Conservation (phyloP, 2,329 filamentous ascomycete species). For the Didymella lethalis region DNA sequence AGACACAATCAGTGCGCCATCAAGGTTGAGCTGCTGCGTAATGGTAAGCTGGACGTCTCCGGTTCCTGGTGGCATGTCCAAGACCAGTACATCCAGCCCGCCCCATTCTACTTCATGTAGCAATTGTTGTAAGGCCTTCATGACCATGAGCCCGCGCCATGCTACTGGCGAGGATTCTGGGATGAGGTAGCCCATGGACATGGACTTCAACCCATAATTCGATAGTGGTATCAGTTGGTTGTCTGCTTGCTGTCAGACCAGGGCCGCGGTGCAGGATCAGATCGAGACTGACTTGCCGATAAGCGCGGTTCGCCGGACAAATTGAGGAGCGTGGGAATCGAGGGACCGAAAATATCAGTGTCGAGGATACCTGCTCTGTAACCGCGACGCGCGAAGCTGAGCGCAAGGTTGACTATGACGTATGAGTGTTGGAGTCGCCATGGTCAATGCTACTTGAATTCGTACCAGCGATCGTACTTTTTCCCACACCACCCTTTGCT, state of each 20-base stretch:
- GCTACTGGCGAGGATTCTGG: constrained; percentile 82
- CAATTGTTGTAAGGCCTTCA: constrained; percentile 95
- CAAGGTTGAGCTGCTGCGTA: constrained; percentile 88
- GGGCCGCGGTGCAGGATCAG: neutral
- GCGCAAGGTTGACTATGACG: constrained; percentile 73
- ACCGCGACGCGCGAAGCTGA: constrained; percentile 83
- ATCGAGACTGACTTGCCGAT: constrained; percentile 67
- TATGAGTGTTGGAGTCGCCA: neutral
- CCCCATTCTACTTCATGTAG: constrained; percentile 96
- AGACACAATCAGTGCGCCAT: constrained; percentile 86
- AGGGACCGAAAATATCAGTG: constrained; percentile 96
- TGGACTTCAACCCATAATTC: constrained; percentile 95
- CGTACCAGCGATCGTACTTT: constrained; percentile 86
- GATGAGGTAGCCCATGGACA: constrained; percentile 98
- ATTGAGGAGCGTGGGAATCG: constrained; percentile 87
- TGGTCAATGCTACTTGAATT: neutral
- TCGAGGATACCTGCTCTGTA: constrained; percentile 88
- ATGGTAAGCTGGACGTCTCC: constrained; percentile 98
- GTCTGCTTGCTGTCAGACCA: constrained; percentile 55
- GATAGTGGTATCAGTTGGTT: constrained; percentile 86
- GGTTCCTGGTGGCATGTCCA: constrained; percentile 93
- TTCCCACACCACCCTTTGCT: constrained; percentile 97
- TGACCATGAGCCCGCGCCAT: constrained; percentile 96
- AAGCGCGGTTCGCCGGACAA: constrained; percentile 80
- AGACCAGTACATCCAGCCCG: constrained; percentile 82